A percentile compares a stretch with the other conserved stretches of the same genome.
phyloP scores from a whole-genome alignment of 139 green algal genomes.

The Nannochloris sp. region DNA sequence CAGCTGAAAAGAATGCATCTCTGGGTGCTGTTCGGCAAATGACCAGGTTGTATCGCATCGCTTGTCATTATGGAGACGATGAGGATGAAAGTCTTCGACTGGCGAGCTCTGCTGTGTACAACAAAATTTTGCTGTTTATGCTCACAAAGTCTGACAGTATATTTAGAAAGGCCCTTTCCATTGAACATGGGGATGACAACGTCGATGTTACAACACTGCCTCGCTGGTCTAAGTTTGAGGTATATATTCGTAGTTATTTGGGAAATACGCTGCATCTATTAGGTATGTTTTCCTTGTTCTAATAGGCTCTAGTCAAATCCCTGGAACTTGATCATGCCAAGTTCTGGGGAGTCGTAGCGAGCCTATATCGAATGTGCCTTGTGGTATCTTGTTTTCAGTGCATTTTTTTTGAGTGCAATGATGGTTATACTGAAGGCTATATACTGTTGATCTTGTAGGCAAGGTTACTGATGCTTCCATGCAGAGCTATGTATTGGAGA shows the following conservation, averaged over 20 bases:
- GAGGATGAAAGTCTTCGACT: conserved; percentile 54
- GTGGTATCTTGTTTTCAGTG: neutral
- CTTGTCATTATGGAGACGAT: conserved; percentile 80
- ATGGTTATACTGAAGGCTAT: neutral
- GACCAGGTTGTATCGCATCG: conserved; percentile 62
- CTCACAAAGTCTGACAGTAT: conserved; percentile 73
- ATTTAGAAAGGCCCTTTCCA: conserved; percentile 52
- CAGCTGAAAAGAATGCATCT: conserved; percentile 35
- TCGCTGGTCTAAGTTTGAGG: conserved; percentile 67
- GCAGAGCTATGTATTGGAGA: conserved; percentile 65
- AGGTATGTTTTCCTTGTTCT: conserved; percentile 18
- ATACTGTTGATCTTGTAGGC: conserved; percentile 18
- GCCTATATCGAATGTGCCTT: conserved; percentile 7
- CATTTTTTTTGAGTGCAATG: neutral
- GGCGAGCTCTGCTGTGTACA: conserved; percentile 65
- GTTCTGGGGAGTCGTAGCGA: conserved; percentile 5
- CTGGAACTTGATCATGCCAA: neutral
- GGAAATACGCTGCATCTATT: conserved; percentile 92
- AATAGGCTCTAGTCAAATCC: conserved; percentile 12
- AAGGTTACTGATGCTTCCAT: conserved; percentile 58
- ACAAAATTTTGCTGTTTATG: conserved; percentile 80
- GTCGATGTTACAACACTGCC: conserved; percentile 6
- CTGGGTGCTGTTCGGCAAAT: conserved; percentile 44
- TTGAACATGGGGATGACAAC: conserved; percentile 12
- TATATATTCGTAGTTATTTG: conserved; percentile 78